phyloP scores from a whole-genome alignment of 1,284 basidiomycete genomes.

The Tylopilus orsonianus region DNA sequence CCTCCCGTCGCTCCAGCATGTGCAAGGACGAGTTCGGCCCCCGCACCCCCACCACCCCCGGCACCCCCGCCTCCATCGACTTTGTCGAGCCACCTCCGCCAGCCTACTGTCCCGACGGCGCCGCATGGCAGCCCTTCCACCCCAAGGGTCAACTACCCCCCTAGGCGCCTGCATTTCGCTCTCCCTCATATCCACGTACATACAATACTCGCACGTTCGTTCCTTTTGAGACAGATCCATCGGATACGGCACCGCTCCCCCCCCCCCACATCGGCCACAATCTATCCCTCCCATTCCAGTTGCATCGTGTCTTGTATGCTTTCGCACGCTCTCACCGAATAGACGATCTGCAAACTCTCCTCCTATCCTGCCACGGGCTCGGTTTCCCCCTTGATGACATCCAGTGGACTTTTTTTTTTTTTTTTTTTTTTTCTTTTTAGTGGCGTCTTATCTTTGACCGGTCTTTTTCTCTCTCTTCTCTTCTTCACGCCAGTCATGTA shows the following conservation, averaged over 20 bases:
- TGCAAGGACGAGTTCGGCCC: constrained; percentile 25
- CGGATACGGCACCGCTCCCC: constrained; percentile 5
- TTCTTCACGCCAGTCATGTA: constrained; percentile 9
- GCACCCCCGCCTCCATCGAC: constrained; percentile 8
- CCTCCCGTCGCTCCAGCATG: constrained; percentile 17
- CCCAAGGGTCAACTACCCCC: constrained; percentile 2
- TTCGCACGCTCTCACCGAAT: too few species aligned
- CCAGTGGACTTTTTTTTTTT: too few species aligned
- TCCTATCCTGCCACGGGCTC: too few species aligned
- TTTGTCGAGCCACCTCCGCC: constrained; percentile 30
- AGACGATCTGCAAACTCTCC: too few species aligned
- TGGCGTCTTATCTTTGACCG: too few species aligned
- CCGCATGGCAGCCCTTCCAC: constrained; percentile 3
- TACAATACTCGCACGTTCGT: background rate
- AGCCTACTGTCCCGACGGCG: constrained; percentile 23
- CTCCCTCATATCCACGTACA: background rate
- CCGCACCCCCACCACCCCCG: constrained; percentile 19
- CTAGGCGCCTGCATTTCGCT: background rate
- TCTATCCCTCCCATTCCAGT: constrained; percentile 5
- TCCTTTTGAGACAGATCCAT: background rate
- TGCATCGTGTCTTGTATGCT: constrained; percentile 1
- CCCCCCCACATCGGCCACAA: too few species aligned
- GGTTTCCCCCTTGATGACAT: too few species aligned
- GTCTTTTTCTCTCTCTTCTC: background rate
- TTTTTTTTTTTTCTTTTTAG: too few species aligned